These are phyloP conservation scores for Conoideocrella luteorostrata DNA, from an alignment of 2,329 filamentous ascomycete species.

Conservation along the genomic window DNA sequence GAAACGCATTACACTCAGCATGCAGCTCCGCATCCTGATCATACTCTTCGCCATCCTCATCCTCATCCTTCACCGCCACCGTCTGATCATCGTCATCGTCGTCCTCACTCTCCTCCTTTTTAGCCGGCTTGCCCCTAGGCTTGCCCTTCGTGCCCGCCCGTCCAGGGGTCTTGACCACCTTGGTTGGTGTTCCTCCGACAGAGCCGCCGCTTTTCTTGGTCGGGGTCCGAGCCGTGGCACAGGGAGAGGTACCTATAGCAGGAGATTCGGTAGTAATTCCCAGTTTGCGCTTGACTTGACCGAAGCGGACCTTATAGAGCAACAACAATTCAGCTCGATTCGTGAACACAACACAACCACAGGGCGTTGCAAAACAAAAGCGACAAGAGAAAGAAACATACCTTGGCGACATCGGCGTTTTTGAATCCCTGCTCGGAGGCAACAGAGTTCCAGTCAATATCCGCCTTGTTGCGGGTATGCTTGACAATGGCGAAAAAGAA, in stretches of 20 bases:
- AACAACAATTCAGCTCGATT: no score
- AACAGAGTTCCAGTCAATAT: constrained; percentile 42
- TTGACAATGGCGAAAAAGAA: constrained; percentile 40
- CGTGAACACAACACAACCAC: neutral
- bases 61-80: constrained; percentile 12
- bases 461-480: constrained; percentile 34
- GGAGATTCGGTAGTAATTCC: constrained; percentile 26
- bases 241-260: constrained; percentile 2
- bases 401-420: constrained; percentile 39
- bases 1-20: constrained; percentile 1
- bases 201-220: constrained; percentile 16
- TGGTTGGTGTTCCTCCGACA: constrained; percentile 16
- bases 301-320: constrained; percentile 44
- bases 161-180: constrained; percentile 23
- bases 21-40: neutral
- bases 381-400: constrained; percentile 11
- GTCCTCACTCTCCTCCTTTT: constrained; percentile 14
- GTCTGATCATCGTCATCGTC: constrained; percentile 14
- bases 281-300: constrained; percentile 43
- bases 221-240: constrained; percentile 8
- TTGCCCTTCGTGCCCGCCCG: constrained; percentile 19
- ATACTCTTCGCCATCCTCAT: constrained; percentile 11
- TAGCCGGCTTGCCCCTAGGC: constrained; percentile 12
- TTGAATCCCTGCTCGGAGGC: constrained; percentile 37
- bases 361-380: neutral